Evolutionary conservation across 176 grass and related monocot species (phyloP).

Genomic region (Zoysia japonica): DNA sequence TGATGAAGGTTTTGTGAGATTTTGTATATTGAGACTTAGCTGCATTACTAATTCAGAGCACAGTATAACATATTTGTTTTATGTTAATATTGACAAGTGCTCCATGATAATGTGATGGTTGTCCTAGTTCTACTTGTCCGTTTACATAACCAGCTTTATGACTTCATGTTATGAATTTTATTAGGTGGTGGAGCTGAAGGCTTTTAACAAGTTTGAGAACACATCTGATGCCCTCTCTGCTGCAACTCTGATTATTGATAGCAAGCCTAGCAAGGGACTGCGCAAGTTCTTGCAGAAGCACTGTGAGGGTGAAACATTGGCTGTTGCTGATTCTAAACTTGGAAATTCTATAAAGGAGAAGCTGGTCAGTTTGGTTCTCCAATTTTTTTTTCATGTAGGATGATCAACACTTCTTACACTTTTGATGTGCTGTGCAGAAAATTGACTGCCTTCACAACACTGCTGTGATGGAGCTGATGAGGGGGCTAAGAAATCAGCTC

Average conservation of each 20-base stretch:
- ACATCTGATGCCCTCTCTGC: constrained; percentile 85
- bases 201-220: constrained; percentile 96
- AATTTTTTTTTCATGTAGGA: not conserved
- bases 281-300: constrained; percentile 80
- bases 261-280: constrained; percentile 89
- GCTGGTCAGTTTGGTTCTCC: constrained; percentile 45
- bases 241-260: constrained; percentile 78
- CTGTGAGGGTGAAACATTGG: constrained; percentile 83
- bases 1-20: not conserved
- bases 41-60: not conserved
- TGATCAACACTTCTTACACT: not conserved
- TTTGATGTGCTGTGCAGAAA: constrained; percentile 54
- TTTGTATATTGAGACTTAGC: not conserved
- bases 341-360: constrained; percentile 90
- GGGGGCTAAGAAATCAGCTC: constrained; percentile 76
- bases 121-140: not conserved
- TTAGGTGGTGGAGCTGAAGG: constrained; percentile 94
- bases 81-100: not conserved
- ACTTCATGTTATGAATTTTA: not conserved
- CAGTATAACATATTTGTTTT: not conserved
- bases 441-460: constrained; percentile 89
- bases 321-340: constrained; percentile 88
- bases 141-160: not conserved
- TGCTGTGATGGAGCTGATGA: constrained; percentile 93
- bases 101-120: not conserved